Conservation (phyloP, 495 filamentous ascomycete genomes). For the Annulohypoxylon stygium region DNA sequence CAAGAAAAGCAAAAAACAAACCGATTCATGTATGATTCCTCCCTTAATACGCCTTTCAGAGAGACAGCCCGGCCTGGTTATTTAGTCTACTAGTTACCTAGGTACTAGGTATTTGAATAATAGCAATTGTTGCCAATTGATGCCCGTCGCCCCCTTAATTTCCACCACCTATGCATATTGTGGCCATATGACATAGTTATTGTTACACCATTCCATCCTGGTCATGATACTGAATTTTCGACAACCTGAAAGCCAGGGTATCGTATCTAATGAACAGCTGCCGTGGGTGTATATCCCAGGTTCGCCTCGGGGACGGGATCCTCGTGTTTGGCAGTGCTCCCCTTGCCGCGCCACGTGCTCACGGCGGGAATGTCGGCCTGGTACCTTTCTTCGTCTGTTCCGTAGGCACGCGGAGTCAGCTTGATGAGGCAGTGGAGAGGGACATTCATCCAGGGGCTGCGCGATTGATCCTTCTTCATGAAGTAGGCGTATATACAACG, state of each 20-base stretch:
- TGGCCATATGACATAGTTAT: too few relatives aligned
- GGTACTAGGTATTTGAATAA: background rate
- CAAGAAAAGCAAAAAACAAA: slow-evolving; percentile 9
- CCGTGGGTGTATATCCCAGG: slow-evolving; percentile 30
- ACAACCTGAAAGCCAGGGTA: background rate
- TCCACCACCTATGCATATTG: background rate
- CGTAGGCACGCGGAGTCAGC: slow-evolving; percentile 93
- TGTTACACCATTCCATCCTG: slow-evolving; percentile 12
- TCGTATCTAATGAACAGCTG: slow-evolving; percentile 26
- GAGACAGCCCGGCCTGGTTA: slow-evolving; percentile 21
- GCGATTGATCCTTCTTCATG: slow-evolving; percentile 93
- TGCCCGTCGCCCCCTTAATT: slow-evolving; percentile 1
- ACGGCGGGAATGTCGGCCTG: slow-evolving; percentile 93
- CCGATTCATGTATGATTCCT: slow-evolving; percentile 30
- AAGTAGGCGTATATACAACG: slow-evolving; percentile 99
- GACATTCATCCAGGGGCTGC: slow-evolving; percentile 93
- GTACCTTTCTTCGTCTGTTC: slow-evolving; percentile 86
- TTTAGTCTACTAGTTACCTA: slow-evolving; percentile 7
- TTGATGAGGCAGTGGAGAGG: slow-evolving; percentile 97
- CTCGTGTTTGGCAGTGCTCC: slow-evolving; percentile 82
- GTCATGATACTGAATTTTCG: slow-evolving; percentile 18
- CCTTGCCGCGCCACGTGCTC: slow-evolving; percentile 93
- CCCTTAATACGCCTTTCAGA: slow-evolving; percentile 31
- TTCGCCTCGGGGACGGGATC: slow-evolving; percentile 59
- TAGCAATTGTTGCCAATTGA: slow-evolving; percentile 15